Evolutionary conservation across 257 asterid species (phyloP).

Genomic region (Nemophila menziesii): DNA sequence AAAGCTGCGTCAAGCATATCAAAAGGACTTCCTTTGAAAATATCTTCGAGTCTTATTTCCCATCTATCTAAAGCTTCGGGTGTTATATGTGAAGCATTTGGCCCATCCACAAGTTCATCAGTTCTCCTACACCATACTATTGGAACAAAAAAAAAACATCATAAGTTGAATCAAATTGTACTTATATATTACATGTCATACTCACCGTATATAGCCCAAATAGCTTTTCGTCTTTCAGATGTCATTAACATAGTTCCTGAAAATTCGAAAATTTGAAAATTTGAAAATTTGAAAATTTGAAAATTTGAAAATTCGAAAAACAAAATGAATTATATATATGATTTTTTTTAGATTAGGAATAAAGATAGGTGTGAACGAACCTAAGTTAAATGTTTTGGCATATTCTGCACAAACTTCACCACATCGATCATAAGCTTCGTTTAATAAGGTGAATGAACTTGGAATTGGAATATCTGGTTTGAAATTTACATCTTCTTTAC

Average conservation of each 20-base stretch:
- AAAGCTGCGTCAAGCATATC: conserved; percentile 99
- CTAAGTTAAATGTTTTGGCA: conserved; percentile 94
- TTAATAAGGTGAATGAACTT: conserved; percentile 49
- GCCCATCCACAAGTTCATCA: conserved; percentile 98
- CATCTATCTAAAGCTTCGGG: conserved; percentile 86
- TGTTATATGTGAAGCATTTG: conserved; percentile 92
- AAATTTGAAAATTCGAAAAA: too few relatives aligned
- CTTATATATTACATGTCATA: conserved; percentile 5
- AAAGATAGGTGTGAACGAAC: conserved; percentile 44
- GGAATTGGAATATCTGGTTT: conserved; percentile 61
- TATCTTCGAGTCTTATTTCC: conserved; percentile 84
- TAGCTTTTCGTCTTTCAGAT: conserved; percentile 84
- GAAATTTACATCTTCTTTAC: conserved; percentile 39
- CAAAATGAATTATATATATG: too few relatives aligned
- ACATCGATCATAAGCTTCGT: conserved; percentile 93
- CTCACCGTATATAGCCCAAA: conserved; percentile 98
- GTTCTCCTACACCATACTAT: conserved; percentile 99
- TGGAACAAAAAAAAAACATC: conserved; percentile 1
- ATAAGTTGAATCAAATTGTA: neutral
- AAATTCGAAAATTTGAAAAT: conserved; percentile 22
- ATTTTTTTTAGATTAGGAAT: too few relatives aligned
- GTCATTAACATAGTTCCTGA: conserved; percentile 93
- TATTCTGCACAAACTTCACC: conserved; percentile 94
- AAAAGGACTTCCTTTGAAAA: conserved; percentile 75
- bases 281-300: too few relatives aligned